phyloP scores from a whole-genome alignment of 2,329 filamentous ascomycete genomes.

The Phialophora tarda region DNA sequence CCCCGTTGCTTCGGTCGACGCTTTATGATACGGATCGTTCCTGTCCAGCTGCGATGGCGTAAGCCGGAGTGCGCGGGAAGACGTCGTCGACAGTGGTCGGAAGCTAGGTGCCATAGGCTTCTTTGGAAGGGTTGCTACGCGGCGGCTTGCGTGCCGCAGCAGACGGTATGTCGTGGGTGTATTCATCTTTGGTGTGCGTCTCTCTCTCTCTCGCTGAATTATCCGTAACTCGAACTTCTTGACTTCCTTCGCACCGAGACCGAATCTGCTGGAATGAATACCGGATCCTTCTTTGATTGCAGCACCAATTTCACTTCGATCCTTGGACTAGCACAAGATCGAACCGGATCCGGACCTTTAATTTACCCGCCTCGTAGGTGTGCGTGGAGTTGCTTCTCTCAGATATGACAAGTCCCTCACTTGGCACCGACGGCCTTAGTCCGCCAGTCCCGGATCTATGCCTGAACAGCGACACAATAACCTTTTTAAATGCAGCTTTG shows the following conservation, averaged over 20 bases:
- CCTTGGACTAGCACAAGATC: not conserved
- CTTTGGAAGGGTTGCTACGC: not conserved
- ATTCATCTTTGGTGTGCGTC: not conserved
- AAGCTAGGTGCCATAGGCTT: not conserved
- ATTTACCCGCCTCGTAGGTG: too few species aligned
- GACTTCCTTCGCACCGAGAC: not conserved
- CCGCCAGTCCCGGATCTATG: not conserved
- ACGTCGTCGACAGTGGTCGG: slow-evolving; percentile 25
- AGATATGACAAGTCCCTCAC: not conserved
- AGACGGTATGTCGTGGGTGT: not conserved
- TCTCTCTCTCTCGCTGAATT: not conserved
- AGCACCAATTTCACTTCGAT: not conserved
- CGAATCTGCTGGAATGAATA: not conserved
- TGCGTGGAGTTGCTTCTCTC: not conserved
- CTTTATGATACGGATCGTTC: slow-evolving; percentile 38
- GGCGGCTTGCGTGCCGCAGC: not conserved
- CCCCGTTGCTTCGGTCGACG: slow-evolving; percentile 41
- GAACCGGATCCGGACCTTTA: not conserved
- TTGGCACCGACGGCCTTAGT: too few species aligned
- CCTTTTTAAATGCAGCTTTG: too few species aligned
- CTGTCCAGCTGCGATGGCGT: slow-evolving; percentile 16
- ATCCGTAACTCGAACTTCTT: not conserved
- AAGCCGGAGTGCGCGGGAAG: slow-evolving; percentile 14
- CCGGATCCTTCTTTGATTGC: not conserved
- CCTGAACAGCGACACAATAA: not conserved